Evolutionary conservation across 2,329 filamentous ascomycete genomes (phyloP).

Genomic region (Cordyceps cateniannulata): DNA sequence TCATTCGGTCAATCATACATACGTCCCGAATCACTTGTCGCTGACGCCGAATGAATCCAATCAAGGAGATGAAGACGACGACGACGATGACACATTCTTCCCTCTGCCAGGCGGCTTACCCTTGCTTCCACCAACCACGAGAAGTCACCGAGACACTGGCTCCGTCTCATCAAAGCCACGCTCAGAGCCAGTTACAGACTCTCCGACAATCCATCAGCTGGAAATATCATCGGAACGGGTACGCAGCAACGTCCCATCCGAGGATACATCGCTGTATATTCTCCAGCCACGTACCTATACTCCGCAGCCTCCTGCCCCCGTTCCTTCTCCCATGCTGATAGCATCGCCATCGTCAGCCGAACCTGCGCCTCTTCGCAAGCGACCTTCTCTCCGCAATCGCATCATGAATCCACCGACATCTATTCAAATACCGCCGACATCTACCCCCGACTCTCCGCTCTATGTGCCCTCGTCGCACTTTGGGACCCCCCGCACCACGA

Average conservation of each 20-base stretch:
- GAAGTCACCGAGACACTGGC: background rate
- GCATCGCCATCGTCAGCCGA: conserved; percentile 16
- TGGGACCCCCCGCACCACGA: conserved; percentile 23
- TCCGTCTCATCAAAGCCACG: conserved; percentile 5
- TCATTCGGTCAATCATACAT: background rate
- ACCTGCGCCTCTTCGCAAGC: conserved; percentile 26
- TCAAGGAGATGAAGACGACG: conserved; percentile 8
- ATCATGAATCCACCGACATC: conserved; percentile 45
- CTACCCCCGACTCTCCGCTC: conserved; percentile 17
- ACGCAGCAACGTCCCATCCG: background rate
- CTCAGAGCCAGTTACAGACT: background rate
- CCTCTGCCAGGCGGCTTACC: conserved; percentile 11
- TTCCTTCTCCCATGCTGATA: conserved; percentile 39
- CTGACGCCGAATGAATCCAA: conserved; percentile 10
- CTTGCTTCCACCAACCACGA: conserved; percentile 4
- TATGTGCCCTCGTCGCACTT: conserved; percentile 26
- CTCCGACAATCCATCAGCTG: background rate
- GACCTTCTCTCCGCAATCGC: conserved; percentile 46
- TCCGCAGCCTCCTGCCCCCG: conserved; percentile 41
- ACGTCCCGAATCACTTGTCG: background rate
- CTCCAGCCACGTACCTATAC: conserved; percentile 54
- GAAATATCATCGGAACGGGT: background rate
- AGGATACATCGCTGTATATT: conserved; percentile 41
- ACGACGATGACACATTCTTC: conserved; percentile 8
- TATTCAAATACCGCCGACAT: conserved; percentile 44